Evolutionary conservation across 805 yeast genomes (phyloP).

Genomic region (Cyberlindnera saturnus): DNA sequence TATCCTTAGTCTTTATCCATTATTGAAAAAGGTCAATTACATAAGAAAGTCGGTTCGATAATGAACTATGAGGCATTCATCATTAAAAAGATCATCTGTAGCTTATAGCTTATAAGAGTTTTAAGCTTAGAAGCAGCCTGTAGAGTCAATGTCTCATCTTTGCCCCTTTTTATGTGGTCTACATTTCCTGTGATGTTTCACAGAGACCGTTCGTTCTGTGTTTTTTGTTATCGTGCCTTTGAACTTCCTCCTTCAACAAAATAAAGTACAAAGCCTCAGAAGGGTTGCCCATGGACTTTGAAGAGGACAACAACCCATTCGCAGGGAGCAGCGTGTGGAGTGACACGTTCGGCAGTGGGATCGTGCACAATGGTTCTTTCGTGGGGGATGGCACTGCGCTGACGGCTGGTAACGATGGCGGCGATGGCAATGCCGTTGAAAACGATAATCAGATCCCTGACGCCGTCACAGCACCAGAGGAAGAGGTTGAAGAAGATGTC

Average conservation of each 20-base stretch:
- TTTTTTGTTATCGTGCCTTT: too few relatives aligned
- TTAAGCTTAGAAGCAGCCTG: too few relatives aligned
- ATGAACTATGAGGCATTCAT: too few relatives aligned
- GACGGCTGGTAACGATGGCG: not conserved
- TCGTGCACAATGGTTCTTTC: too few relatives aligned
- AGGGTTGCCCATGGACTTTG: constrained; percentile 10
- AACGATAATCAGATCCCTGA: not conserved
- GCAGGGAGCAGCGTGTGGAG: constrained; percentile 22
- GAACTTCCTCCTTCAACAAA: not conserved
- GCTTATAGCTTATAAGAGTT: too few relatives aligned
- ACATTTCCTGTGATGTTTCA: too few relatives aligned
- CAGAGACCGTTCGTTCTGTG: too few relatives aligned
- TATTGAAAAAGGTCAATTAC: too few relatives aligned
- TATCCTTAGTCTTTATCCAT: too few relatives aligned
- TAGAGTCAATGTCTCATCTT: too few relatives aligned
- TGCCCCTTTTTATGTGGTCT: too few relatives aligned
- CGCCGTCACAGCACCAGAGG: not conserved
- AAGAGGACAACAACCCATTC: constrained; percentile 30
- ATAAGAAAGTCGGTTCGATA: not conserved
- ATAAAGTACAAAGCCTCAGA: not conserved
- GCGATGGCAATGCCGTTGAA: not conserved
- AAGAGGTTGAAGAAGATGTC: not conserved
- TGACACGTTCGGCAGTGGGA: not conserved
- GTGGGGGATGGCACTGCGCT: not conserved
- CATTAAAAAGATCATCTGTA: too few relatives aligned